Percentiles rank a stretch among this genome's conserved stretches.
Conservation (phyloP, 2,329 filamentous ascomycete genomes). For the Monosporascus ibericus region DNA sequence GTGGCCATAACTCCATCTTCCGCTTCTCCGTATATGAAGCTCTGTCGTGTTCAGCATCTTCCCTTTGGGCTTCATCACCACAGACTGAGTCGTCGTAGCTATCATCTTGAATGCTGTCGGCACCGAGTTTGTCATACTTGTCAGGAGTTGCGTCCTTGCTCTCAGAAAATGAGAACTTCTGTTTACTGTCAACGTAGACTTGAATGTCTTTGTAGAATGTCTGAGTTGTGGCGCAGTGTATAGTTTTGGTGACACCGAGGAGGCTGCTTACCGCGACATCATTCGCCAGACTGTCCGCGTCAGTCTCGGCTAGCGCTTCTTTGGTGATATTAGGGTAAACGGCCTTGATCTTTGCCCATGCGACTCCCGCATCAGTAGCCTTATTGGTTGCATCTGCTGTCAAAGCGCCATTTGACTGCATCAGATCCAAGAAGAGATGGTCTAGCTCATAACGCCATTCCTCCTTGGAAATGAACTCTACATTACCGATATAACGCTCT, state of each 20-base stretch:
- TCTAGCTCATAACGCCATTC: slow-evolving; percentile 50
- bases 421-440: slow-evolving; percentile 41
- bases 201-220: slow-evolving; percentile 41
- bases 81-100: background rate
- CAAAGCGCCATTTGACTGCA: slow-evolving; percentile 32
- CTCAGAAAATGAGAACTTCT: slow-evolving; percentile 26
- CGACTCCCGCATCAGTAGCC: slow-evolving; percentile 37
- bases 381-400: slow-evolving; percentile 30
- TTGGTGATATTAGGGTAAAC: slow-evolving; percentile 24
- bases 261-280: slow-evolving; percentile 31
- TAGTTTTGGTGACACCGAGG: slow-evolving; percentile 38
- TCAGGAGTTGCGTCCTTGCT: background rate
- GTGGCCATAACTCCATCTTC: slow-evolving; percentile 32
- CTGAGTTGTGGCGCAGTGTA: slow-evolving; percentile 30
- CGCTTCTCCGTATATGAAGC: background rate
- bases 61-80: background rate
- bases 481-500: slow-evolving; percentile 42
- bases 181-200: slow-evolving; percentile 49
- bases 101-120: background rate
- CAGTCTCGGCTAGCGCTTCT: slow-evolving; percentile 6
- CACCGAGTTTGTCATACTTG: background rate
- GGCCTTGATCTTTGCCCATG: slow-evolving; percentile 34
- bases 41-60: background rate
- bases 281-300: slow-evolving; percentile 34
- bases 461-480: slow-evolving; percentile 48